Evolutionary conservation across 1,284 basidiomycete species (phyloP).

Genomic region (Phlebopus sp.): DNA sequence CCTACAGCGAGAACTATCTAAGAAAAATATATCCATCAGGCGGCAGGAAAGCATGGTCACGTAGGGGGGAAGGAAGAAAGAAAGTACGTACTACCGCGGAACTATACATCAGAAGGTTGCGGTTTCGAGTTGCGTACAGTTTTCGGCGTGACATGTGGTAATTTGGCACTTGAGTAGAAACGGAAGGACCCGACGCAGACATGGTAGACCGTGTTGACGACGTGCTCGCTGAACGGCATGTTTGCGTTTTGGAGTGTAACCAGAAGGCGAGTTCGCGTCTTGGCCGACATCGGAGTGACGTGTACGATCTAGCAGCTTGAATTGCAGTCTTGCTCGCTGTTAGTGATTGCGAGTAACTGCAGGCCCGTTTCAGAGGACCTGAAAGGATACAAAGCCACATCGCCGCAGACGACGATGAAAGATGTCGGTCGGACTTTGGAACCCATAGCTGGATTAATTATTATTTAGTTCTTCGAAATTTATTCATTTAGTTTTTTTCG

Average conservation of each 20-base stretch:
- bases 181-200: neutral
- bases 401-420: constrained; percentile 1
- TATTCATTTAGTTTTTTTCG: too few species aligned
- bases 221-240: constrained; percentile 1
- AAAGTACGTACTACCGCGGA: constrained; percentile 63
- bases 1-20: constrained; percentile 83
- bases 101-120: constrained; percentile 76
- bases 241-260: constrained; percentile 4
- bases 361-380: neutral
- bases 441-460: too few species aligned
- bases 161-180: constrained; percentile 15
- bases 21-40: constrained; percentile 3
- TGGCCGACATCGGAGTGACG: neutral
- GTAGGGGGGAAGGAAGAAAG: neutral
- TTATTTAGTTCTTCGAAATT: too few species aligned
- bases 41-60: neutral
- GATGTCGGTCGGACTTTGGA: too few species aligned
- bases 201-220: neutral
- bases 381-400: neutral
- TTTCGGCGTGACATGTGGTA: constrained; percentile 32
- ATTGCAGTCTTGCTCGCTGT: constrained; percentile 4
- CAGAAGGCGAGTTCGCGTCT: neutral
- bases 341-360: neutral
- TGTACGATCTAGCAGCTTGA: neutral
- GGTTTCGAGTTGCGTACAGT: constrained; percentile 55